Base-by-base conservation (phyloP, 495 filamentous ascomycete genomes). In the Neohortaea acidophila region DNA sequence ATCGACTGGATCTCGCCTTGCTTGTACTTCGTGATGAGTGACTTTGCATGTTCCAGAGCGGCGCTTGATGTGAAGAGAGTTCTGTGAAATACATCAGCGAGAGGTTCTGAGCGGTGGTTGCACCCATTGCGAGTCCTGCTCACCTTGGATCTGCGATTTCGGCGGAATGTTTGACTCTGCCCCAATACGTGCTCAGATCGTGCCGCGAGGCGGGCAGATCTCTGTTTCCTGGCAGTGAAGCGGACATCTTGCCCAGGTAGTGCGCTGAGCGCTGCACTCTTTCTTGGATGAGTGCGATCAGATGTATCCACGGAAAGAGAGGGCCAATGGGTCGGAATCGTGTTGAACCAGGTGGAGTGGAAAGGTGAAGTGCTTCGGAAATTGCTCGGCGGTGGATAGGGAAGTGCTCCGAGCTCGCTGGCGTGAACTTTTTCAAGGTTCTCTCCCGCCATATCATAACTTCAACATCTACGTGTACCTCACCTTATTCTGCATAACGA, bases 61-160 rank as follows among this genome's bases (percentile, higher is more conserved):
- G 75, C 58, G 18, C 64, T 62, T 22, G 79, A 79, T n/a, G 81
- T 73, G 38, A 93, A 63, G 22, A 93, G 68, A 18, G 79, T 94
- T 53, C 85, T 94, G 52, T 17, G 32, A n/a, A 22, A 18, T 13
- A 20, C 26, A 20, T 43, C 22, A 36, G 32, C 13, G 12, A 34
- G 17, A 14, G 13, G 30, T 41, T 24, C 25, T 13, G 35, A 42
- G 24, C 28, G 35, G 32, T 27, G 38, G 33, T 43, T 36, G 42
- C 44, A 38, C 10, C 29, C 4, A 13, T 21, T 34, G 51, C 36
- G n/a, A n/a, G n/a, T 37, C 36, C 37, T 50, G 58, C 78, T 76
- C 68, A 97, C 89, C 86, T 87, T 45, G 89, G 89, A 66, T 97
- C 89, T 55, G 85, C 76, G 44, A 97, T 74, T 51, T 87, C 77